Base-by-base conservation (phyloP, 768 basidiomycete species). In the Calocybe gangraenosa region DNA sequence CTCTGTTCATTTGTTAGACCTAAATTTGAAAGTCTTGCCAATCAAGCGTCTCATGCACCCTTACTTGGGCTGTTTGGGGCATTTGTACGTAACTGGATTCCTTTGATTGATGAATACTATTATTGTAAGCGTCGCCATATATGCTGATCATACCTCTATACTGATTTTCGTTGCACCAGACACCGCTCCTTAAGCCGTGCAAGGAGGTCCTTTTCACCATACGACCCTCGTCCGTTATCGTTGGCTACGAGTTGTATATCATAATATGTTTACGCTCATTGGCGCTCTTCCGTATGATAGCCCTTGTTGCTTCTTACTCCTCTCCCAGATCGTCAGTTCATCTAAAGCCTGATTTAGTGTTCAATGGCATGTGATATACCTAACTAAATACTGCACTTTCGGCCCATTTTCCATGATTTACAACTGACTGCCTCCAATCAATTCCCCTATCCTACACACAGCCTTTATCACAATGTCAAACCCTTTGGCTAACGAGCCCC, bases 81-180 rank as follows among this genome's bases (percentile, higher is more conserved):
- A 19, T 66, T 92, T 47, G 60, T 89, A 47, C 82, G 79, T 51
- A 89, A 91, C 57, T 92, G 91, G 90, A 80, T 92, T 51, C 91
- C 89, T 15, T 66, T 92, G 60, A 87, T 92, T 49, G 81, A 92
- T 60, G 87, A 88, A 58, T 92, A 92, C 67, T 84, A 92, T 69
- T 92, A 92, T 73, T 92, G 90, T 90, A 58, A 49, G 90, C 73
- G 30, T 19, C n/a, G 21, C 30, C 33, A 22, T 42, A 37, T 42
- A 22, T 32, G 33, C 42, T 52, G 40, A 21, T 51, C 30, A n/a
- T 38, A 22, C 46, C n/a, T 33, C 36, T n/a, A n/a, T 21, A 7
- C 34, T 41, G 20, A 53, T 25, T 46, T 37, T 34, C 41, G 19
- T 23, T 19, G 44, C 28, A 19, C 34, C 50, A 73, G 71, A 73